Evolutionary conservation across 306 rosid genomes (phyloP).

Genomic region (Begonia fuchsioides): DNA sequence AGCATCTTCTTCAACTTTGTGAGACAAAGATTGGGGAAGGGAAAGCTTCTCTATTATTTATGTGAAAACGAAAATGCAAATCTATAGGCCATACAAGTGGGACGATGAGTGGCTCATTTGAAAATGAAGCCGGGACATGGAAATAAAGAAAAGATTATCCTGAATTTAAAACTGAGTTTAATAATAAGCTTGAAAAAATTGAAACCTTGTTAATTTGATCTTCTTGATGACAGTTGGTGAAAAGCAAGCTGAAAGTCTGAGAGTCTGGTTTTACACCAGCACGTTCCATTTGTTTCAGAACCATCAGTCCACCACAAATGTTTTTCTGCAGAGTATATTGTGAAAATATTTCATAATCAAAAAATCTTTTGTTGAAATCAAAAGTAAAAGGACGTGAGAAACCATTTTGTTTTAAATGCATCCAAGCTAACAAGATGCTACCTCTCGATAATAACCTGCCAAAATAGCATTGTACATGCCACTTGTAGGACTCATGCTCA

Average conservation of each 20-base stretch:
- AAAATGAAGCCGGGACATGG: background rate
- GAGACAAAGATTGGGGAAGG: no score
- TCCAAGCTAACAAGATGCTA: constrained; percentile 14
- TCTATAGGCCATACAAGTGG: no score
- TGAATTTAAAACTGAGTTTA: background rate
- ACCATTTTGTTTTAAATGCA: no score
- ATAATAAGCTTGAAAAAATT: no score
- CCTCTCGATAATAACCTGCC: constrained; percentile 90
- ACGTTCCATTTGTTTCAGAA: constrained; percentile 47
- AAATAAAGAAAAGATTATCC: constrained; percentile 5
- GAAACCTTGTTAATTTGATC: constrained; percentile 50
- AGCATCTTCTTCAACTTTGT: no score
- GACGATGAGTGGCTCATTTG: no score
- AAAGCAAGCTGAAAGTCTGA: constrained; percentile 45
- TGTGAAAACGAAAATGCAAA: no score
- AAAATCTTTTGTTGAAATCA: background rate
- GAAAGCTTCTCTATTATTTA: no score
- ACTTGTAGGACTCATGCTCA: constrained; percentile 29
- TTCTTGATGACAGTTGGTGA: constrained; percentile 42
- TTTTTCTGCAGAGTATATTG: constrained; percentile 46
- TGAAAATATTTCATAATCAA: background rate
- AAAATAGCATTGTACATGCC: constrained; percentile 69
- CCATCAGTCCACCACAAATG: constrained; percentile 26
- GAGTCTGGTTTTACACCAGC: constrained; percentile 59
- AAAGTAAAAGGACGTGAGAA: background rate